phyloP scores from a whole-genome alignment of 768 basidiomycete species.

The Tylopilus balloui region DNA sequence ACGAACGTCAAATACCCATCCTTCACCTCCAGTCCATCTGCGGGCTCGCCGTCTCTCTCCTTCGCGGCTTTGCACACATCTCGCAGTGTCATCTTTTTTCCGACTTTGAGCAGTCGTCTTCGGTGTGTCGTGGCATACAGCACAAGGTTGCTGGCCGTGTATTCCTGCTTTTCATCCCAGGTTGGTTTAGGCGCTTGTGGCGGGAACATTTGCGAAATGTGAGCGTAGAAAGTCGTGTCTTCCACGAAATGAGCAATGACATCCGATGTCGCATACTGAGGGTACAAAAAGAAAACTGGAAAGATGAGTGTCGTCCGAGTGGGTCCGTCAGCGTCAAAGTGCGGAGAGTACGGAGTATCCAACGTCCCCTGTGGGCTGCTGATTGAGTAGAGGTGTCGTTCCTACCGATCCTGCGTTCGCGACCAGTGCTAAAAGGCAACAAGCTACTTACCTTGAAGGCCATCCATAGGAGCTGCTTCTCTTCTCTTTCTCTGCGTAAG shows the following conservation, averaged over 20 bases:
- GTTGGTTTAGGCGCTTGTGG: conserved; percentile 56
- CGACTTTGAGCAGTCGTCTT: conserved; percentile 82
- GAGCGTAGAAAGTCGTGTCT: conserved; percentile 73
- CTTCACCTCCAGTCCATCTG: conserved; percentile 80
- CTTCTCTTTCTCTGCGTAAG: conserved; percentile 47
- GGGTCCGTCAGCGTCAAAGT: conserved; percentile 64
- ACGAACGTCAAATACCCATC: conserved; percentile 80
- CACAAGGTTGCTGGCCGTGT: conserved; percentile 56
- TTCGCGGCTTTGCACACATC: conserved; percentile 68
- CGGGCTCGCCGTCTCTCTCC: conserved; percentile 51
- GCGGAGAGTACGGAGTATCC: conserved; percentile 55
- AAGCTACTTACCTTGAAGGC: conserved; percentile 59
- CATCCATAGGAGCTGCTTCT: conserved; percentile 45
- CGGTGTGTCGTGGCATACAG: conserved; percentile 80
- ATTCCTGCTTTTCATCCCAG: conserved; percentile 77
- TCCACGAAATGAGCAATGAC: conserved; percentile 84
- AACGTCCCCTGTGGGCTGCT: conserved; percentile 47
- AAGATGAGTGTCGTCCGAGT: conserved; percentile 60
- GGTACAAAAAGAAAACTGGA: conserved; percentile 92
- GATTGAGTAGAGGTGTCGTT: conserved; percentile 63
- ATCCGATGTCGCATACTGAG: conserved; percentile 85
- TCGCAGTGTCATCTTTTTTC: conserved; percentile 80
- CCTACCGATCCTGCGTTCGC: conserved; percentile 39
- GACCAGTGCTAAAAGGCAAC: neutral
- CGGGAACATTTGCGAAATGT: conserved; percentile 81